Evolutionary conservation across 805 yeast genomes (phyloP).

Genomic region (Lipomyces chichibuensis): DNA sequence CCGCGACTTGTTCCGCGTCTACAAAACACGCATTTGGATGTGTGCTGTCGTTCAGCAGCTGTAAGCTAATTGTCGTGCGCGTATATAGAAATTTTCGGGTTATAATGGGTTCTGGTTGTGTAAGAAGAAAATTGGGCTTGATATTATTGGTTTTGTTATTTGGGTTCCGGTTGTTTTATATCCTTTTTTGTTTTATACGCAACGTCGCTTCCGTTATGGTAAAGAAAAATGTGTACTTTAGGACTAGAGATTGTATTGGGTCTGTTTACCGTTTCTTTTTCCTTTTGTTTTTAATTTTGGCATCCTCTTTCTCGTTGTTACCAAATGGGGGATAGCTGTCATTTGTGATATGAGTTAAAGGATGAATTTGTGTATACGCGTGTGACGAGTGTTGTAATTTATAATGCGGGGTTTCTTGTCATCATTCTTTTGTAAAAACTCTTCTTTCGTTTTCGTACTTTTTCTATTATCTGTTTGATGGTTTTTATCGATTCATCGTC

Average conservation of each 20-base stretch:
- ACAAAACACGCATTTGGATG: conserved; percentile 87
- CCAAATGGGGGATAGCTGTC: not conserved
- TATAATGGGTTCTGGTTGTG: conserved; percentile 8
- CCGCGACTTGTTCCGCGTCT: conserved; percentile 70
- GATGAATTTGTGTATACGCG: not conserved
- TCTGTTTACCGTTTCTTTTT: not conserved
- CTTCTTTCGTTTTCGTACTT: not conserved
- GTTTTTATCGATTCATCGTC: not conserved
- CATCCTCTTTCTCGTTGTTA: not conserved
- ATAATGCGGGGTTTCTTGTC: not conserved
- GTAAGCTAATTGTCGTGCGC: conserved; percentile 34
- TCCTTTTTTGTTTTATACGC: not conserved
- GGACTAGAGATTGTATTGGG: not conserved
- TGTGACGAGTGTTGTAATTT: not conserved
- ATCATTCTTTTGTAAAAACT: not conserved
- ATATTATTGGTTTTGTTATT: not conserved
- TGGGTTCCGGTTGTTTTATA: not conserved
- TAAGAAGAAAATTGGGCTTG: conserved; percentile 4
- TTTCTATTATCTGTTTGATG: not conserved
- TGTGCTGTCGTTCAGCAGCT: conserved; percentile 58
- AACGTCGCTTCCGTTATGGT: not conserved
- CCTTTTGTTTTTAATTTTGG: not conserved
- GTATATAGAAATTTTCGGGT: conserved; percentile 1
- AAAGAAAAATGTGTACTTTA: not conserved
- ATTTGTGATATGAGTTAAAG: not conserved